Evolutionary conservation across 1,284 basidiomycete genomes (phyloP), one percentile per base, ranked within the genome.

Genomic region (Fomes fomentarius): DNA sequence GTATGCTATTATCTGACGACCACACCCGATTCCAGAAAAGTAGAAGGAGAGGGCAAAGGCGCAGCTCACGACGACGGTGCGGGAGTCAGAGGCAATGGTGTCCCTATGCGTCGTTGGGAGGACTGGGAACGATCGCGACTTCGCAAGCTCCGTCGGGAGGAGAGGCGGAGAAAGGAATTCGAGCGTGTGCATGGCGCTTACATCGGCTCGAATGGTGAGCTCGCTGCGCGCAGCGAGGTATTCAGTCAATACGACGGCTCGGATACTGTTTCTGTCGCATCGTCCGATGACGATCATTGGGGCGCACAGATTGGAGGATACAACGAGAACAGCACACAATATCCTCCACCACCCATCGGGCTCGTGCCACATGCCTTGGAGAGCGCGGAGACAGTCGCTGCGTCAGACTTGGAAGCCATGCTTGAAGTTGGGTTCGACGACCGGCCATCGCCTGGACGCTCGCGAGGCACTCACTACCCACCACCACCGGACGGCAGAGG

Each of bases 91-190:
- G 77, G 82, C 42, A 74, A 79, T 38, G 83, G 81, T 0, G 85
- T 99, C 24, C 95, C 97, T 0, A 75, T 98, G 66, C 86, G 97
- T 34, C 82, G 96, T 52, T 99, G 97, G 97, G 96, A 99, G 73
- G 97, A 99, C 67, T 99, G 97, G 97, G 97, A 99, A 71, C 86
- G 95, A 35, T 96, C 93, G n/a, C 83, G 96, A 31, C 77, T 98
- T 48, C 90, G 96, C 56, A 98, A 98, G 74, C 65, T 95, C 39
- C 87, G 85, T 62, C 87, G 97, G 4, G 96, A 98, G 67, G 95
- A 97, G 67, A 85, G 89, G 64, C 81, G 95, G 45, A 76, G 90
- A 63, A 78, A 79, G 64, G 88, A 96, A 30, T 82, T 96, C 63
- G 93, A 94, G 67, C 83, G 89, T 41, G 71, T 81, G 46, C 85